A percentile compares a stretch with the other conserved stretches of the same genome.
phyloP scores from a whole-genome alignment of 2,329 filamentous ascomycete genomes.

The Teratosphaeriaceae sp. region DNA sequence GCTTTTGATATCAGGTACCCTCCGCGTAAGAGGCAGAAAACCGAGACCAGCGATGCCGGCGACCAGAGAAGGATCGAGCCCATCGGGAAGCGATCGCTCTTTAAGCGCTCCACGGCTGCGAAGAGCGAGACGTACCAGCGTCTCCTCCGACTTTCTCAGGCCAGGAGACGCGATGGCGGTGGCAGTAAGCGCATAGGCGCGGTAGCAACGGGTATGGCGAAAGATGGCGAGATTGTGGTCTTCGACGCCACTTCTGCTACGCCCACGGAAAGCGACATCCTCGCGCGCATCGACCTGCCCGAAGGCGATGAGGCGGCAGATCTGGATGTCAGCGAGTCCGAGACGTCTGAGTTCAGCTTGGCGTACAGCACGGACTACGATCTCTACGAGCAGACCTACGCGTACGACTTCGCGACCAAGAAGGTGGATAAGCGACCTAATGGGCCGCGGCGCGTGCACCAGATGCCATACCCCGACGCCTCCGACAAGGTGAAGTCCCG shows the following conservation, averaged over 20 bases:
- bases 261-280: conserved; percentile 46
- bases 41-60: conserved; percentile 30
- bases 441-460: conserved; percentile 38
- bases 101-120: conserved; percentile 36
- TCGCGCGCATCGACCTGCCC: conserved; percentile 46
- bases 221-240: conserved; percentile 67
- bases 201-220: conserved; percentile 68
- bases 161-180: conserved; percentile 41
- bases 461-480: conserved; percentile 31
- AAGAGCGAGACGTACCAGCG: conserved; percentile 56
- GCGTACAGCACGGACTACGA: conserved; percentile 74
- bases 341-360: conserved; percentile 59
- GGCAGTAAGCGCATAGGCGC: conserved; percentile 62
- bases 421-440: conserved; percentile 33
- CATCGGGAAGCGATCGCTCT: conserved; percentile 47
- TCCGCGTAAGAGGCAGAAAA: conserved; percentile 37
- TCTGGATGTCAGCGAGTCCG: conserved; percentile 60
- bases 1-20: conserved; percentile 60
- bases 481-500: conserved; percentile 24
- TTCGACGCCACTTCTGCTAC: conserved; percentile 60
- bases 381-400: conserved; percentile 60
- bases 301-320: conserved; percentile 57
- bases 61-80: conserved; percentile 34
- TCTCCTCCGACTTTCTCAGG: conserved; percentile 50
- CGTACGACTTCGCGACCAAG: conserved; percentile 40